A percentile compares a stretch with the other conserved stretches of the same genome.
Conservation (phyloP, 306 rosid species). For the Vicia villosa region DNA sequence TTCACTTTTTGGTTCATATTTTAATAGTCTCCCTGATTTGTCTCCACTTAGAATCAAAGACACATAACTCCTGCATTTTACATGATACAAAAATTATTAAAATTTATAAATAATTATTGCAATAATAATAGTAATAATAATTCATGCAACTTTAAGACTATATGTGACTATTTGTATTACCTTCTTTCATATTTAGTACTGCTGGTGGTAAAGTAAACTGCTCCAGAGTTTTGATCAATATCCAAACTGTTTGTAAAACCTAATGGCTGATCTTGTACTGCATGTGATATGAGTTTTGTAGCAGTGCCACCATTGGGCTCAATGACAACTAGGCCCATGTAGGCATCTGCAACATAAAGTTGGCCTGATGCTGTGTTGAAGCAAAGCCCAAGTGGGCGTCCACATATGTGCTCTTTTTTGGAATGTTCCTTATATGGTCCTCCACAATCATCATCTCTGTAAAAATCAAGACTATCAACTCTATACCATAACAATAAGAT, state of each 20-base stretch:
- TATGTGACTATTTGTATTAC: conserved; percentile 28
- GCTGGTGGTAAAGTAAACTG: conserved; percentile 65
- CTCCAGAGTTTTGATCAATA: conserved; percentile 52
- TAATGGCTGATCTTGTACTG: conserved; percentile 41
- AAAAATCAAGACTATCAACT: conserved; percentile 27
- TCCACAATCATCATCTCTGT: conserved; percentile 62
- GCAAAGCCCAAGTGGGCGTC: conserved; percentile 73
- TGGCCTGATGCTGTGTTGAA: conserved; percentile 45
- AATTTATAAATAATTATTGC: conserved; percentile 12
- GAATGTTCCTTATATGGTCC: conserved; percentile 48
- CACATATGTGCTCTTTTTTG: conserved; percentile 62
- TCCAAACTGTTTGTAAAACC: conserved; percentile 63
- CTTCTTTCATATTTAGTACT: conserved; percentile 64
- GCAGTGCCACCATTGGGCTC: conserved; percentile 59
- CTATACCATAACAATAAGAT: background rate
- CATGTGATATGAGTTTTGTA: conserved; percentile 15
- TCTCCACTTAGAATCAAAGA: conserved; percentile 60
- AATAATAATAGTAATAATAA: background rate
- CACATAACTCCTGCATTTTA: conserved; percentile 55
- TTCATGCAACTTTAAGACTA: background rate
- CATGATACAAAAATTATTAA: background rate
- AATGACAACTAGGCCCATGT: conserved; percentile 62
- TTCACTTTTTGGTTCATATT: conserved; percentile 62
- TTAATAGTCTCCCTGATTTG: conserved; percentile 63
- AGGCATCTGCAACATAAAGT: conserved; percentile 77